Conservation (phyloP, 495 filamentous ascomycete genomes). For the Penicillium coffeae region DNA sequence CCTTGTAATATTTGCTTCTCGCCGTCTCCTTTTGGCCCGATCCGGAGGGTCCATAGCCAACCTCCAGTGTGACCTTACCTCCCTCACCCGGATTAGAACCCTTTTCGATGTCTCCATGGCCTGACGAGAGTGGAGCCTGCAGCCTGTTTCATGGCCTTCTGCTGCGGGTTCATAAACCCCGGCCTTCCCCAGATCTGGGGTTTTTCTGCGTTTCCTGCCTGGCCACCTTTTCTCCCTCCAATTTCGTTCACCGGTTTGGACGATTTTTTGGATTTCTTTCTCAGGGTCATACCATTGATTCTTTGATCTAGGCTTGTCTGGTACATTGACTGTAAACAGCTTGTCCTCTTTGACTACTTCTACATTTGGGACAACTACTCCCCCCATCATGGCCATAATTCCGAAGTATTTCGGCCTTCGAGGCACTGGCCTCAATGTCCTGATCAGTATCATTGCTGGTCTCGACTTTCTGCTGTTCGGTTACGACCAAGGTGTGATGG, state of each 20-base stretch:
- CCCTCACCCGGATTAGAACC: too few species aligned
- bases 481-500: constrained; percentile 51
- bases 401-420: constrained; percentile 57
- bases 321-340: constrained; percentile 13
- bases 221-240: neutral
- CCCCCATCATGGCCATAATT: constrained; percentile 13
- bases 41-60: constrained; percentile 15
- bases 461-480: constrained; percentile 59
- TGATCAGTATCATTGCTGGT: constrained; percentile 63
- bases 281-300: too few species aligned
- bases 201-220: constrained; percentile 1
- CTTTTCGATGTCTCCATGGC: constrained; percentile 3
- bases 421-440: constrained; percentile 60
- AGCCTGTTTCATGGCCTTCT: neutral
- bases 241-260: constrained; percentile 9
- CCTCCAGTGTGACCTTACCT: constrained; percentile 16
- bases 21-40: constrained; percentile 9
- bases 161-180: constrained; percentile 11
- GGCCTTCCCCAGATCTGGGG: constrained; percentile 8
- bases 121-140: constrained; percentile 6
- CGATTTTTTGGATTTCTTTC: neutral
- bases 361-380: too few species aligned
- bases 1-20: neutral
- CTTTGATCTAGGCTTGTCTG: constrained; percentile 3
- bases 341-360: neutral